Conservation (phyloP, 345 rosid genomes). For the Populus tremula region DNA sequence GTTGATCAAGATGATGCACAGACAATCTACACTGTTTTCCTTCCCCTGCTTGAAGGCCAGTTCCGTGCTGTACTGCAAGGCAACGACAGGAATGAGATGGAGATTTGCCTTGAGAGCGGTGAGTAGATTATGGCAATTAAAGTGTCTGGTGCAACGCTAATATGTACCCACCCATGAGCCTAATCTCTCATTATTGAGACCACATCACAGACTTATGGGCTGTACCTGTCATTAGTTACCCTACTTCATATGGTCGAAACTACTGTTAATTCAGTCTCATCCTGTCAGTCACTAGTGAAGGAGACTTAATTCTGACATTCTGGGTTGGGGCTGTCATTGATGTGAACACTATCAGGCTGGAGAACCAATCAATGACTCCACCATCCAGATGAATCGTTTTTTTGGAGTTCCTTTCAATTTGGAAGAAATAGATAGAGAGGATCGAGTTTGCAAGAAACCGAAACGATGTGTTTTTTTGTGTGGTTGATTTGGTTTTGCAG, state of each 20-base stretch:
- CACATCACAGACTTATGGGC: conserved; percentile 20
- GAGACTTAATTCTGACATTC: conserved; percentile 16
- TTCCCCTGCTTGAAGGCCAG: conserved; percentile 93
- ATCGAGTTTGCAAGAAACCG: conserved; percentile 32
- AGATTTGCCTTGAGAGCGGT: conserved; percentile 98
- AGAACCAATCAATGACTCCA: conserved; percentile 27
- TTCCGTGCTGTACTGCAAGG: conserved; percentile 95
- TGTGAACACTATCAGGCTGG: conserved; percentile 27
- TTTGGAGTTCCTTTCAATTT: conserved; percentile 30
- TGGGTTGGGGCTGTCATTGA: conserved; percentile 32
- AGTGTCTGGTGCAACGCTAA: conserved; percentile 15
- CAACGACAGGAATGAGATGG: conserved; percentile 72
- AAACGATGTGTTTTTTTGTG: conserved; percentile 33
- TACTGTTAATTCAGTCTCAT: conserved; percentile 22
- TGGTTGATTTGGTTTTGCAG: conserved; percentile 57
- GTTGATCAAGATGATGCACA: conserved; percentile 48
- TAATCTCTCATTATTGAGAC: conserved; percentile 18
- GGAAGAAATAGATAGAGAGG: conserved; percentile 33
- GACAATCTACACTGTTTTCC: conserved; percentile 79
- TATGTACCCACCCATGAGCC: conserved; percentile 5
- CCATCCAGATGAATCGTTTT: conserved; percentile 28
- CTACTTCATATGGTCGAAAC: conserved; percentile 11
- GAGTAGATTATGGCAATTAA: conserved; percentile 45
- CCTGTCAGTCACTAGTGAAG: conserved; percentile 14
- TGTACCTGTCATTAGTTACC: conserved; percentile 15